phyloP scores from a whole-genome alignment of 1,139 yeast genomes.

The Meyerozyma guilliermondii region DNA sequence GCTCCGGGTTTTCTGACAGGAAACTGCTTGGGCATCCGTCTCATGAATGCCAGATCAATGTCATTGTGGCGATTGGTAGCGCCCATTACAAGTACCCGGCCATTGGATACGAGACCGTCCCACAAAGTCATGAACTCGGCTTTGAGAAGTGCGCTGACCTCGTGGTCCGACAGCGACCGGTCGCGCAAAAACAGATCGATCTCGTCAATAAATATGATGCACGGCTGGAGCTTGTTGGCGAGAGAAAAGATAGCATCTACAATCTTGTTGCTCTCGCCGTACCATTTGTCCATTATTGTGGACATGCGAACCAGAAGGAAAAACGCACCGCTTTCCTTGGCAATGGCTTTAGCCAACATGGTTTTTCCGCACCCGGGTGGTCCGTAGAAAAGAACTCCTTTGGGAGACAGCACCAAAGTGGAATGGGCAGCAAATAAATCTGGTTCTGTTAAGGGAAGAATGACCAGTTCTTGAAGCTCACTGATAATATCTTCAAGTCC shows the following conservation, averaged over 20 bases:
- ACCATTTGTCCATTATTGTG: conserved; percentile 96
- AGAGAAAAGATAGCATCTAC: conserved; percentile 91
- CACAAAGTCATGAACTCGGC: conserved; percentile 98
- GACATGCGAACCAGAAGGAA: conserved; percentile 92
- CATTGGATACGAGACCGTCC: conserved; percentile 84
- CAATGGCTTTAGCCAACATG: conserved; percentile 94
- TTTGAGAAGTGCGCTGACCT: conserved; percentile 89
- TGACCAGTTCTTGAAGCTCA: conserved; percentile 81
- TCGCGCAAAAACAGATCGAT: conserved; percentile 92
- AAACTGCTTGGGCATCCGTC: conserved; percentile 91
- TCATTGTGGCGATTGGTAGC: conserved; percentile 93
- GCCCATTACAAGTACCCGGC: conserved; percentile 83
- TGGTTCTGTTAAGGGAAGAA: conserved; percentile 80
- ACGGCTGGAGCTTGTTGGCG: conserved; percentile 87
- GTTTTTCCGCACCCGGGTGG: conserved; percentile 99
- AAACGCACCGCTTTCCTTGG: conserved; percentile 87
- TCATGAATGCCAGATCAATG: conserved; percentile 85
- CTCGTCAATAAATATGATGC: conserved; percentile 93
- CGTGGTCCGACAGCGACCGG: conserved; percentile 82
- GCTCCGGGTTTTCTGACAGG: conserved; percentile 70
- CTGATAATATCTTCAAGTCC: conserved; percentile 80
- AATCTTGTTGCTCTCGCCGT: conserved; percentile 92
- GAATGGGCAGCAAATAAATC: conserved; percentile 60
- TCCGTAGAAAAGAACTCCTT: conserved; percentile 88
- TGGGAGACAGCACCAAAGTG: conserved; percentile 77